Percentiles rank a stretch among this genome's conserved stretches.
Evolutionary conservation across 164 flowering plant genomes (phyloP).

Genomic region (Malania oleifera): DNA sequence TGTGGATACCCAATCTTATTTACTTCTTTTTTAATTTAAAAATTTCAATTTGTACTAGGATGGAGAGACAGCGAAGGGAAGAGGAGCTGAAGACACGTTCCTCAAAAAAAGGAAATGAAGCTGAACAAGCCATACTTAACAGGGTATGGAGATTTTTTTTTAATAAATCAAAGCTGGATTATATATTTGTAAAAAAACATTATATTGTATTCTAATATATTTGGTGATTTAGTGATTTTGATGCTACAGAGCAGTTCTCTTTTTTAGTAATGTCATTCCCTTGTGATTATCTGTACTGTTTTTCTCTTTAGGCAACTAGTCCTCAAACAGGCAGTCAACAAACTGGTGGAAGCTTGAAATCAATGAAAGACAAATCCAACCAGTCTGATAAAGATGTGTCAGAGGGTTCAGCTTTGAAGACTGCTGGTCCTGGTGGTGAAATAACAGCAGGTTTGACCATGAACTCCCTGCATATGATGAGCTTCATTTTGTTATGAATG

Average conservation of each 20-base stretch:
- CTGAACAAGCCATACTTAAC: slow-evolving; percentile 73
- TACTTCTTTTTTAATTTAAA: no score
- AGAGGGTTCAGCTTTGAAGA: slow-evolving; percentile 71
- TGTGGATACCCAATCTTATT: neutral
- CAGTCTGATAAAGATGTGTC: slow-evolving; percentile 70
- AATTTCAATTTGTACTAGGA: slow-evolving; percentile 36
- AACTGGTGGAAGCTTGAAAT: slow-evolving; percentile 75
- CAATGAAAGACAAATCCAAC: slow-evolving; percentile 77
- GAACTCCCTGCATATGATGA: no score
- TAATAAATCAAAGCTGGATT: no score
- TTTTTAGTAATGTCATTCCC: neutral
- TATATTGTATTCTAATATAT: no score
- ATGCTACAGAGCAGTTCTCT: neutral
- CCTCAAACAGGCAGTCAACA: slow-evolving; percentile 82
- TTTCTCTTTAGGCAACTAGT: slow-evolving; percentile 69
- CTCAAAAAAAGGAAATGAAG: slow-evolving; percentile 72
- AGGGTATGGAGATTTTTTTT: slow-evolving; percentile 50
- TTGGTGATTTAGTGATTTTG: neutral
- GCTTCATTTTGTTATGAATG: no score
- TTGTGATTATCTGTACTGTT: no score
- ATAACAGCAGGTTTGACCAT: slow-evolving; percentile 79
- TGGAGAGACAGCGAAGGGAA: slow-evolving; percentile 97
- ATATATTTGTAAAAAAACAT: no score
- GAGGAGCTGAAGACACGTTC: slow-evolving; percentile 73
- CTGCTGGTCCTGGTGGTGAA: slow-evolving; percentile 91